Base-by-base conservation (phyloP, 1,284 basidiomycete genomes). In the Blastosporella zonata region DNA sequence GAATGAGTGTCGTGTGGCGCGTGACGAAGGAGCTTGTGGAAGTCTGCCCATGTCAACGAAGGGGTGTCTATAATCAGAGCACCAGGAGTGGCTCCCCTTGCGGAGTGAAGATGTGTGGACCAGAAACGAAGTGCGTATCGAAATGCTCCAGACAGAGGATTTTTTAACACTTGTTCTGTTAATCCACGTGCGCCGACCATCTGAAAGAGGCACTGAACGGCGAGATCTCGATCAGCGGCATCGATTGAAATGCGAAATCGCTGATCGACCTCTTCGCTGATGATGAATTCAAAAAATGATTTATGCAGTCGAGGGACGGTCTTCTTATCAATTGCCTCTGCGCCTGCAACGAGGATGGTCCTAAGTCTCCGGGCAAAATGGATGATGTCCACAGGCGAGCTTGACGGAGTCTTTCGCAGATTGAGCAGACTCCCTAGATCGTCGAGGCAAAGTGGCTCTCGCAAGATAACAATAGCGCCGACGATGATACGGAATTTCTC, bases 261-360 rank as follows among this genome's bases (percentile, higher is more conserved):
- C 6, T 15, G 21, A 27, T 46, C 51, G 7, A 42, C 43, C 17
- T 46, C n/a, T 15, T 38, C n/a, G 15, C 47, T 49, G 4, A 43
- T 47, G 45, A 52, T 43, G 17, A 38, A 52, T 27, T 52, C 50
- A 17, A 31, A 52, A 6, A 51, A 46, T 5, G 49, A 51, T 17
- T 51, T 51, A 17, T 51, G 49, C 5, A 51, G 33, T 3, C 49
- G 45, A 2, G 50, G 50, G 10, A 52, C 18, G 1, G 50, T 52
- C 3, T 31, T 18, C 7, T 21, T 25, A 23, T 47, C 34, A 9
- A 52, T 39, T 2, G 34, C 28, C n/a, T 52, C 28, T n/a, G 50
- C 39, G 1, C 50, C 50, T 7, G 45, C 40, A 1, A 47, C 50
- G 6, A 52, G 31, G 2, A 52, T 38, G 6, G 50, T 52, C 12